Evolutionary conservation across 257 asterid species (phyloP).

Genomic region (Solanum sejunctum): DNA sequence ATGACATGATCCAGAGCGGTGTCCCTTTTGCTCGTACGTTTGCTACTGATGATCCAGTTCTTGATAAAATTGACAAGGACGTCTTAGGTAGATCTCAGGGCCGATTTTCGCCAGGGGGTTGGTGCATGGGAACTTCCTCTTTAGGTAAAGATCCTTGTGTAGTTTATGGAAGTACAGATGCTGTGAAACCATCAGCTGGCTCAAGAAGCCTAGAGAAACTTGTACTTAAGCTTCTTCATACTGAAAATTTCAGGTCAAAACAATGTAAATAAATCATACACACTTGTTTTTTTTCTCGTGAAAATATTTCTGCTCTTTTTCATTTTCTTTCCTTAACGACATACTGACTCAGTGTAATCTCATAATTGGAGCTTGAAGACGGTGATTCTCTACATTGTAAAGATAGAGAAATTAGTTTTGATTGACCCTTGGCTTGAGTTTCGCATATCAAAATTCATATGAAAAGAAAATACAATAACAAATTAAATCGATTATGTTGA

Average conservation of each 20-base stretch:
- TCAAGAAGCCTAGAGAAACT: slow-evolving; percentile 72
- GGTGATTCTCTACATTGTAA: neutral
- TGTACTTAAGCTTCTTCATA: slow-evolving; percentile 51
- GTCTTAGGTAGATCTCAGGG: slow-evolving; percentile 29
- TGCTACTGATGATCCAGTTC: slow-evolving; percentile 39
- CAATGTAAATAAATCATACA: slow-evolving; percentile 61
- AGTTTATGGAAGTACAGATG: slow-evolving; percentile 38
- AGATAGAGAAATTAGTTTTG: neutral
- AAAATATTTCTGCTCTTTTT: neutral
- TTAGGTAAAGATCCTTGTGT: slow-evolving; percentile 41
- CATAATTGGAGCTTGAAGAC: neutral
- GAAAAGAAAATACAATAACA: neutral
- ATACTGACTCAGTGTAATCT: neutral
- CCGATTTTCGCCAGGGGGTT: slow-evolving; percentile 54
- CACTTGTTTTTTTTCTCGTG: neutral
- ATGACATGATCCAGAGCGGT: slow-evolving; percentile 69
- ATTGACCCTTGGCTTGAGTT: accelerated
- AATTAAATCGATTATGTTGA: neutral
- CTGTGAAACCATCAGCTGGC: slow-evolving; percentile 49
- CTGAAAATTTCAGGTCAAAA: slow-evolving; percentile 62
- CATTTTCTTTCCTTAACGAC: neutral
- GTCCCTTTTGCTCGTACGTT: slow-evolving; percentile 67
- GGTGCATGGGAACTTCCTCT: slow-evolving; percentile 54
- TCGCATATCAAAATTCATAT: neutral
- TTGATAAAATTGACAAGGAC: slow-evolving; percentile 48